Conservation (phyloP, 768 basidiomycete genomes). For the Mycena latifolia region DNA sequence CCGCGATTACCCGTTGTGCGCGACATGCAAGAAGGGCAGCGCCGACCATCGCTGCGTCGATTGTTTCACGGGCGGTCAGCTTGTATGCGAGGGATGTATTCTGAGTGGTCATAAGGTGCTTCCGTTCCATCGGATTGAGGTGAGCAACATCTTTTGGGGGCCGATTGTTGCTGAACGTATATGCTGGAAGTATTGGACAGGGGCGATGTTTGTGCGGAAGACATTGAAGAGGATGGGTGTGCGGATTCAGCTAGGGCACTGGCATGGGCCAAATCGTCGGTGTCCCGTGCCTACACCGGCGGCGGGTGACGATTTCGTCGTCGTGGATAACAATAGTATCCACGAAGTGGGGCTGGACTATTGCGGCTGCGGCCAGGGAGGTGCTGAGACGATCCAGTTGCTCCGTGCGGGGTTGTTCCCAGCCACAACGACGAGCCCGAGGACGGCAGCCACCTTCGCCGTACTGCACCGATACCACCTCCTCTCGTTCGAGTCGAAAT, state of each 20-base stretch:
- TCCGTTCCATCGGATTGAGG: background rate
- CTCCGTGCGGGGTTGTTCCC: background rate
- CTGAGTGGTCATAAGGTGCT: background rate
- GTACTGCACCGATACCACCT: constrained; percentile 24
- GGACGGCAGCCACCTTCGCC: constrained; percentile 22
- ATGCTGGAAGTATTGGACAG: background rate
- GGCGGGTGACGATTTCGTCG: background rate
- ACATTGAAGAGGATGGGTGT: background rate
- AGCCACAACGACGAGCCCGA: background rate
- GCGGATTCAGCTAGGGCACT: background rate
- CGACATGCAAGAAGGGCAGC: background rate
- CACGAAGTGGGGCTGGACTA: background rate
- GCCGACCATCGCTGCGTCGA: background rate
- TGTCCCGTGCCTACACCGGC: background rate
- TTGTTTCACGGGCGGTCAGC: background rate
- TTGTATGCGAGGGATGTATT: background rate
- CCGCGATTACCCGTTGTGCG: background rate
- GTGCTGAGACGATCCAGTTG: background rate
- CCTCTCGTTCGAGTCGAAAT: constrained; percentile 26
- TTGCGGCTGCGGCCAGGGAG: background rate
- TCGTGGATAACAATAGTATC: background rate
- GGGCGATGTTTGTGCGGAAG: background rate
- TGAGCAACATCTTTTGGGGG: background rate
- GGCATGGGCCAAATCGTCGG: background rate
- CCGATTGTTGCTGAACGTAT: too few relatives aligned